Evolutionary conservation across 768 basidiomycete species (phyloP).

Genomic region (Glaciozyma antarctica): DNA sequence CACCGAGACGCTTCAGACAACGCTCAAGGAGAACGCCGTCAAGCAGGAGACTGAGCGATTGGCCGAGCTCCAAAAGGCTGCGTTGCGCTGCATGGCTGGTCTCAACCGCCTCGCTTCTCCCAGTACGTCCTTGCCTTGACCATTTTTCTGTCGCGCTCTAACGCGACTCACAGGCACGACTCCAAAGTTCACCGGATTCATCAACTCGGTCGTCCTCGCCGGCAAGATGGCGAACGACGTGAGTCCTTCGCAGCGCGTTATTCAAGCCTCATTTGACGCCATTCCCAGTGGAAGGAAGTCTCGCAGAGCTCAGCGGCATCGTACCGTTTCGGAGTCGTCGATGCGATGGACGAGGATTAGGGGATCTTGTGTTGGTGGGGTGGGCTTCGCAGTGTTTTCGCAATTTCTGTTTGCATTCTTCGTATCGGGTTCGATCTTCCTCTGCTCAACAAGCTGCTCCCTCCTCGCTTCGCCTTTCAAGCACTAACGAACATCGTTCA

Average conservation of each 20-base stretch:
- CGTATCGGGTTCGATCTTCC: too few relatives aligned
- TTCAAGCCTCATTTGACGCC: background rate
- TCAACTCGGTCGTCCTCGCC: slow-evolving; percentile 1
- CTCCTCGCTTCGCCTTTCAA: too few relatives aligned
- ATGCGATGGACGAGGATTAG: slow-evolving; percentile 1
- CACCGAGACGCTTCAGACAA: slow-evolving; percentile 81
- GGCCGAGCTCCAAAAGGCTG: slow-evolving; percentile 83
- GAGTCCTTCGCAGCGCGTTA: background rate
- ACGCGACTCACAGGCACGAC: background rate
- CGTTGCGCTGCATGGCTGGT: slow-evolving; percentile 75
- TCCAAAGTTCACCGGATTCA: slow-evolving; percentile 14
- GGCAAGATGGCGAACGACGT: slow-evolving; percentile 15
- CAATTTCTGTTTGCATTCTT: too few relatives aligned
- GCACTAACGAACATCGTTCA: too few relatives aligned
- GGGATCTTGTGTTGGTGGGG: too few relatives aligned
- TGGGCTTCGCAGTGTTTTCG: too few relatives aligned
- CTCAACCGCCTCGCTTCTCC: slow-evolving; percentile 56
- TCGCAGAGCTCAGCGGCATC: too few relatives aligned
- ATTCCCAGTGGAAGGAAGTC: background rate
- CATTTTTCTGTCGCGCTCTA: background rate
- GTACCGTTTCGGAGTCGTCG: background rate
- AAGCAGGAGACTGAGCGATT: slow-evolving; percentile 83
- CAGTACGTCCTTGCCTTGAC: background rate
- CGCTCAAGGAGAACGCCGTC: slow-evolving; percentile 80
- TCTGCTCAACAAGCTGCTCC: too few relatives aligned